Conservation (phyloP, 2,329 filamentous ascomycete species). For the Colletotrichum paranaense region DNA sequence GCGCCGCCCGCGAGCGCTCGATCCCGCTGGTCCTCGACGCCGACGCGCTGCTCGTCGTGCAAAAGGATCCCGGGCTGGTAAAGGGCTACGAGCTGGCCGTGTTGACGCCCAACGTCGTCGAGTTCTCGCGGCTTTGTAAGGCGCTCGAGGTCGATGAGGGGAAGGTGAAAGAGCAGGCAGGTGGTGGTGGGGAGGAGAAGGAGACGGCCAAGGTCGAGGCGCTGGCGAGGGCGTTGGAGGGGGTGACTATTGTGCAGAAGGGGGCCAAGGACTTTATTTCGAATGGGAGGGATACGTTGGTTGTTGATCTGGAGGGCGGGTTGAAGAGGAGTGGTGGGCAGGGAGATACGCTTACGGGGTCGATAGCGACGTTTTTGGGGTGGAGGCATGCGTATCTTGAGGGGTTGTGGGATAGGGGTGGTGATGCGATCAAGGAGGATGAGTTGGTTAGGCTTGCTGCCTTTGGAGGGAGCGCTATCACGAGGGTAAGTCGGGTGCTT, state of each 20-base stretch:
- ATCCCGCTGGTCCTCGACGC: slow-evolving; percentile 92
- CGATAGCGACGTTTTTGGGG: slow-evolving; percentile 86
- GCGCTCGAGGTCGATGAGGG: slow-evolving; percentile 73
- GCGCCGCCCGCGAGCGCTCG: slow-evolving; percentile 76
- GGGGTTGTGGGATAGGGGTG: slow-evolving; percentile 70
- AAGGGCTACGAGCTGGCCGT: slow-evolving; percentile 86
- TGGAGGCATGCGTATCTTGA: slow-evolving; percentile 92
- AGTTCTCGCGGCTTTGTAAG: slow-evolving; percentile 87
- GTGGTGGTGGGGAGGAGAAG: slow-evolving; percentile 42
- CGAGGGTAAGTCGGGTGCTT: slow-evolving; percentile 69
- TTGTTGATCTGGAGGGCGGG: slow-evolving; percentile 83
- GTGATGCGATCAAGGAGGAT: slow-evolving; percentile 53
- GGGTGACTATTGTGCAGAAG: slow-evolving; percentile 93
- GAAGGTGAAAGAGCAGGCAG: slow-evolving; percentile 45
- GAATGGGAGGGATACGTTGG: slow-evolving; percentile 79
- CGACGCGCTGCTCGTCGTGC: slow-evolving; percentile 84
- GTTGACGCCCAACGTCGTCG: slow-evolving; percentile 93
- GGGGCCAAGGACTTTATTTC: slow-evolving; percentile 85
- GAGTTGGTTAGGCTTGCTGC: slow-evolving; percentile 82
- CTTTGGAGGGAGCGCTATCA: slow-evolving; percentile 88
- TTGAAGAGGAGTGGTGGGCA: slow-evolving; percentile 93
- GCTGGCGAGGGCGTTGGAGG: slow-evolving; percentile 81
- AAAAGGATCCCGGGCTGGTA: slow-evolving; percentile 80
- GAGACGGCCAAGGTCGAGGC: slow-evolving; percentile 65
- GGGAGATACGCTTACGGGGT: slow-evolving; percentile 93